Conservation (phyloP, 2,329 filamentous ascomycete species). For the Botryosphaeria dothidea region DNA sequence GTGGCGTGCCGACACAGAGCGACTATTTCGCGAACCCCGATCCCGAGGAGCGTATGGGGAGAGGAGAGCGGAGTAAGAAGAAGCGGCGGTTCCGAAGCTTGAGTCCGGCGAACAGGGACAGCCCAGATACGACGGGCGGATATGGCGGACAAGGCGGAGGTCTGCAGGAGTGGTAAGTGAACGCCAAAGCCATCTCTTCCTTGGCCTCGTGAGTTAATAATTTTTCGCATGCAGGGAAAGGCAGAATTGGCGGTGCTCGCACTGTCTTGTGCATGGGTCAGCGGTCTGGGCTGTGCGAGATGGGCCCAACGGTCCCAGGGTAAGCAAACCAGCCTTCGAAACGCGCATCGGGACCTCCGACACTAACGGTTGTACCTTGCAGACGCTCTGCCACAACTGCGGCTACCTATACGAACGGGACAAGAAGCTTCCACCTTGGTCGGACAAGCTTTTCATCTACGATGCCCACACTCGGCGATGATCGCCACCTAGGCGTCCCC, state of each 20-base stretch:
- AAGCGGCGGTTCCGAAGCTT: conserved; percentile 89
- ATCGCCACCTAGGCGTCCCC: neutral
- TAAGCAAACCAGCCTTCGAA: conserved; percentile 50
- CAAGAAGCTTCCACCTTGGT: conserved; percentile 77
- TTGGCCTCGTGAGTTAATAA: neutral
- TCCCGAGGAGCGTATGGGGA: conserved; percentile 79
- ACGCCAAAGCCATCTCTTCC: neutral
- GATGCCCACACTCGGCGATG: conserved; percentile 29
- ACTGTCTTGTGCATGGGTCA: conserved; percentile 85
- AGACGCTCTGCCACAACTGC: conserved; percentile 93
- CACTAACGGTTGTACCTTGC: conserved; percentile 18
- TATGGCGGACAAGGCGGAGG: conserved; percentile 69
- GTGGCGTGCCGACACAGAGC: conserved; percentile 64
- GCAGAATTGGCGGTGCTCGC: conserved; percentile 79
- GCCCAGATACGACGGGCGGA: conserved; percentile 69
- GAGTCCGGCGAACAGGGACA: conserved; percentile 79
- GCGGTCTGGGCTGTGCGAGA: conserved; percentile 95
- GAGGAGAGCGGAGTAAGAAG: conserved; percentile 92
- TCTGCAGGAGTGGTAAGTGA: conserved; percentile 44
- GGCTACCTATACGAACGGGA: conserved; percentile 87
- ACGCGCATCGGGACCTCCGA: neutral
- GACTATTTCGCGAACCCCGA: conserved; percentile 62
- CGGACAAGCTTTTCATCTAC: conserved; percentile 64
- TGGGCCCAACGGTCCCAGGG: conserved; percentile 80
- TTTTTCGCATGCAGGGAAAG: conserved; percentile 59